Conservation (phyloP, 2,329 filamentous ascomycete genomes). For the Zasmidium cellare region DNA sequence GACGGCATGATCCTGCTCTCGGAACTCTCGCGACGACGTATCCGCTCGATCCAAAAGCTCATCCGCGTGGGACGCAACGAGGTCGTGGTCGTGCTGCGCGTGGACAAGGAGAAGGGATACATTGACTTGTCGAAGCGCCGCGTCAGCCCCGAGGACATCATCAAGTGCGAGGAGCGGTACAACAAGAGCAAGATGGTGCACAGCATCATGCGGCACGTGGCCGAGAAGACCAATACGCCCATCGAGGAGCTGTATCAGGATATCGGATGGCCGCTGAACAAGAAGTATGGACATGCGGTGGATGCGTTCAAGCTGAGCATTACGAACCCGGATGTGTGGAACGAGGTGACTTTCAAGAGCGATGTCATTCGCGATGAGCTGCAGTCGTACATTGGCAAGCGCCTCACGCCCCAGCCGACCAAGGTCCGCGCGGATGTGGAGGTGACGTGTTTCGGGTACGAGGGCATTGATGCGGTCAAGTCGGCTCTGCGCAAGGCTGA, state of each 20-base stretch:
- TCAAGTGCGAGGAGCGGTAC: constrained; percentile 98
- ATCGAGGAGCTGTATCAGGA: constrained; percentile 92
- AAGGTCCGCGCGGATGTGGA: constrained; percentile 98
- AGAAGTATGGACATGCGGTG: constrained; percentile 93
- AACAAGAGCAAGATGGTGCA: constrained; percentile 99
- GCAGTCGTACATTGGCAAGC: constrained; percentile 93
- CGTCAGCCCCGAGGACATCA: constrained; percentile 94
- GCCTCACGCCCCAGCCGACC: constrained; percentile 94
- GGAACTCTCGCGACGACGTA: constrained; percentile 96
- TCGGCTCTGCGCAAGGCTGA: constrained; percentile 86
- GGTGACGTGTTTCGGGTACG: constrained; percentile 83
- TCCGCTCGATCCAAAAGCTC: constrained; percentile 97
- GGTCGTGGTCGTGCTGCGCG: constrained; percentile 95
- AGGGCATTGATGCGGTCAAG: constrained; percentile 98
- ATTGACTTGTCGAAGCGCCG: constrained; percentile 98
- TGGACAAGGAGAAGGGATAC: constrained; percentile 99
- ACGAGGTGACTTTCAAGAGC: constrained; percentile 85
- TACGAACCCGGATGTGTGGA: constrained; percentile 96
- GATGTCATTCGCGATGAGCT: constrained; percentile 84
- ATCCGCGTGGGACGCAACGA: constrained; percentile 98
- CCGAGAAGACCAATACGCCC: constrained; percentile 92
- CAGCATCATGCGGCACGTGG: constrained; percentile 97
- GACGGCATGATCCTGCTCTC: constrained; percentile 99
- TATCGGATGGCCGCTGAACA: constrained; percentile 96
- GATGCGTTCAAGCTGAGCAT: constrained; percentile 99